phyloP scores from a whole-genome alignment of 257 asterid genomes.

The Salvia rosmarinus region DNA sequence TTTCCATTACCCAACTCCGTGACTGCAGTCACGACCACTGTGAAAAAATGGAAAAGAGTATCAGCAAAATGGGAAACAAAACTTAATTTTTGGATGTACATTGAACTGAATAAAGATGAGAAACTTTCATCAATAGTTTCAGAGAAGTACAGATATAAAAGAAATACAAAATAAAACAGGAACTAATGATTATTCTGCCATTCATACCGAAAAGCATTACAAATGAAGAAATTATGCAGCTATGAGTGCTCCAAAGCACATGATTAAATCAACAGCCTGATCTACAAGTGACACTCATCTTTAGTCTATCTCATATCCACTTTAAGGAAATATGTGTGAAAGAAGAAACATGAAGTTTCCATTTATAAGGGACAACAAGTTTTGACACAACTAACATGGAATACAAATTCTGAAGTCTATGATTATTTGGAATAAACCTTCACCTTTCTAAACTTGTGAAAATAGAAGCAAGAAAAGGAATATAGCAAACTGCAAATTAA shows the following conservation, averaged over 20 bases:
- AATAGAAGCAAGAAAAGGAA: background rate
- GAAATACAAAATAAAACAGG: background rate
- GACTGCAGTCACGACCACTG: conserved; percentile 97
- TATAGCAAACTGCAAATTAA: background rate
- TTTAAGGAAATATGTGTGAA: conserved; percentile 17
- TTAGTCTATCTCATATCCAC: background rate
- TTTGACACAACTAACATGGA: conserved; percentile 3
- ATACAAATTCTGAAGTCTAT: background rate
- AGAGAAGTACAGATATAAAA: conserved; percentile 18
- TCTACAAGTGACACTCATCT: conserved; percentile 9
- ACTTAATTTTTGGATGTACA: conserved; percentile 11
- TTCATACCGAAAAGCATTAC: conserved; percentile 25
- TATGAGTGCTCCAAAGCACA: conserved; percentile 5
- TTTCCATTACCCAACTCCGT: conserved; percentile 87
- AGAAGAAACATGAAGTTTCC: conserved; percentile 11
- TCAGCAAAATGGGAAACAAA: conserved; percentile 34
- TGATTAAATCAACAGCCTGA: background rate
- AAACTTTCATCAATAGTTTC: conserved; percentile 13
- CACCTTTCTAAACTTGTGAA: conserved; percentile 18
- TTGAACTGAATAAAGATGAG: conserved; percentile 24
- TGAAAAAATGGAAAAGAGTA: conserved; percentile 29
- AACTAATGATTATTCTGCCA: background rate
- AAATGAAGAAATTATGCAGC: conserved; percentile 11
- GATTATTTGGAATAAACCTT: background rate
- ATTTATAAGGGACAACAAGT: background rate